Evolutionary conservation across 2,329 filamentous ascomycete genomes (phyloP).

Genomic region (Phaeosphaeriaceae sp.): DNA sequence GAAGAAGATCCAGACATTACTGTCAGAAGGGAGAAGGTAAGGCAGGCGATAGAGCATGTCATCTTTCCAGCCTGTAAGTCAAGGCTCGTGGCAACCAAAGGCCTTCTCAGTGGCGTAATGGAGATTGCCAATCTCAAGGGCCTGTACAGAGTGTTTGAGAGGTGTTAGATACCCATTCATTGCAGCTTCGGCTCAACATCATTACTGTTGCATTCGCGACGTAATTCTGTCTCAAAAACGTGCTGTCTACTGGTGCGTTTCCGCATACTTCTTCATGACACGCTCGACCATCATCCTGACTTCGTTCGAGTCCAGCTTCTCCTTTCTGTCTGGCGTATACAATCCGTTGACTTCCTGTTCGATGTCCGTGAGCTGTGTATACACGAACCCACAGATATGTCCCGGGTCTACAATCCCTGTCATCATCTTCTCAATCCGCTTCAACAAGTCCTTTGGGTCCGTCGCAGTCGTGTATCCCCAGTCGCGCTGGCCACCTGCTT

Average conservation of each 20-base stretch:
- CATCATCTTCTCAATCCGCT: constrained; percentile 65
- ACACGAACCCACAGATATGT: constrained; percentile 68
- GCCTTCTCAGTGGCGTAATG: constrained; percentile 76
- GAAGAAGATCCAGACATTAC: constrained; percentile 52
- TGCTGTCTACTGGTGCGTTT: constrained; percentile 29
- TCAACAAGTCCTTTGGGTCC: constrained; percentile 65
- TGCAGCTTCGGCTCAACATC: neutral
- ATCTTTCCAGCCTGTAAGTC: constrained; percentile 90
- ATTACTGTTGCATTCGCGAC: neutral
- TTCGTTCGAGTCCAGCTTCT: constrained; percentile 64
- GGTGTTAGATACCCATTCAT: constrained; percentile 65
- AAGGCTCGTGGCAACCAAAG: constrained; percentile 80
- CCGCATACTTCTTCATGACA: constrained; percentile 28
- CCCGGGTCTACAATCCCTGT: constrained; percentile 65
- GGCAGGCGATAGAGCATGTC: constrained; percentile 78
- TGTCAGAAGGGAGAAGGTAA: constrained; percentile 70
- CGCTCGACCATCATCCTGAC: constrained; percentile 66
- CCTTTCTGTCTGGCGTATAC: constrained; percentile 66
- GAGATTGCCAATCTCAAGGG: constrained; percentile 94
- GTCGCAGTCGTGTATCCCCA: constrained; percentile 74
- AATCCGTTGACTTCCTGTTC: constrained; percentile 74
- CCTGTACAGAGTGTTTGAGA: constrained; percentile 91
- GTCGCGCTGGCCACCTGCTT: constrained; percentile 53
- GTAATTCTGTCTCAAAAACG: too few relatives aligned
- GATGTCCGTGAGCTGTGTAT: constrained; percentile 69